Conservation (phyloP, 2,329 filamentous ascomycete genomes). For the Plectosphaerella plurivora region DNA sequence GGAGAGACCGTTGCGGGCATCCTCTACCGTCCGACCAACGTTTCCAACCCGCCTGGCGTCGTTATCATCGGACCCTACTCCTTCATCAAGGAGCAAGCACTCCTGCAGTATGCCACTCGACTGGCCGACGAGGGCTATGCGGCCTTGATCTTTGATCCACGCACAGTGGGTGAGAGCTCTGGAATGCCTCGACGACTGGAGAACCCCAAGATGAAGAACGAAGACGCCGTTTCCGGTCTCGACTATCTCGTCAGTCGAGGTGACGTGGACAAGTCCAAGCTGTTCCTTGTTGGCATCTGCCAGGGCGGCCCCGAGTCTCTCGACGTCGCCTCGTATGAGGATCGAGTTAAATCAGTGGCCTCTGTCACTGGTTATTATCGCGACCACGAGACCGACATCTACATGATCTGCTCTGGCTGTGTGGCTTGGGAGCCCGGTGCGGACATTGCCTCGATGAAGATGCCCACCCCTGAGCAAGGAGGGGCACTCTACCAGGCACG, state of each 20-base stretch:
- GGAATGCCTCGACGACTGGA: conserved; percentile 20
- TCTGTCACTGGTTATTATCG: conserved; percentile 20
- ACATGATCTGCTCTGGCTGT: conserved; percentile 23
- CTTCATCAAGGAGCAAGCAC: conserved; percentile 24
- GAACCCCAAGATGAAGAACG: conserved; percentile 24
- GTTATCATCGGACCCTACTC: conserved; percentile 22
- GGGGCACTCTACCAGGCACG: conserved; percentile 19
- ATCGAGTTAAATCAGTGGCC: conserved; percentile 14
- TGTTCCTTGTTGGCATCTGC: conserved; percentile 22
- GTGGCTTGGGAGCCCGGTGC: conserved; percentile 17
- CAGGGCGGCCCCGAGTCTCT: conserved; percentile 22
- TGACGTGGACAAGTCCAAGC: conserved; percentile 16
- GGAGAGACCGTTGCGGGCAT: conserved; percentile 16
- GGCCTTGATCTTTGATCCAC: conserved; percentile 23
- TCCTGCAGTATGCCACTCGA: conserved; percentile 21
- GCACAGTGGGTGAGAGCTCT: conserved; percentile 23
- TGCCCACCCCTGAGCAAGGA: conserved; percentile 21
- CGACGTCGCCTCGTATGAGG: conserved; percentile 22
- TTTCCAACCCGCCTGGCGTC: conserved; percentile 18
- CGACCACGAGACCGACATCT: conserved; percentile 22
- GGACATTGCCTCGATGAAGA: conserved; percentile 17
- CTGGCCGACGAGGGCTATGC: conserved; percentile 25
- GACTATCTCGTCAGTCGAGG: conserved; percentile 19
- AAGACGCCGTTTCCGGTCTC: conserved; percentile 19
- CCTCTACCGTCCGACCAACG: conserved; percentile 14